Evolutionary conservation across 2,329 filamentous ascomycete genomes (phyloP), one percentile per base, ranked within the genome.

Genomic region (Fusarium nematophilum): DNA sequence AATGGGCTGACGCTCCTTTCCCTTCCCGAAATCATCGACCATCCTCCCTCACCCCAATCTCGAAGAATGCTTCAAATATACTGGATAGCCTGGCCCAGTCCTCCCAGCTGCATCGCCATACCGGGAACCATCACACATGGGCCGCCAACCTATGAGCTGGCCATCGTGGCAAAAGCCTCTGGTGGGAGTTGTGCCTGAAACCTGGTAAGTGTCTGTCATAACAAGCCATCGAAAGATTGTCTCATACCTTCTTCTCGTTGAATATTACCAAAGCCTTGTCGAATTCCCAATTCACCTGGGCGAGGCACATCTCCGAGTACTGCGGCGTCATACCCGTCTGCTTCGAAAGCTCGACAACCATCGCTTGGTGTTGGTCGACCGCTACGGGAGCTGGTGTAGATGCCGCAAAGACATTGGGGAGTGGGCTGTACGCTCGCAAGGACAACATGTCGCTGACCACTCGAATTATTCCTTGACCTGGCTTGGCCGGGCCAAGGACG

Each of bases 401-500:
- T 18, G 70, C 60, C 15, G 73, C 70, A 62, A 76, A 76, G 48
- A 79, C 72, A 46, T 78, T 75, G 14, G 83, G 81, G 13, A 86
- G 72, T 9, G 81, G 70, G 23, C 75, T 81, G 72, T 87, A 93
- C 6, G 88, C 86, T 62, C 90, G 86, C 43, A 96, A 77, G 11
- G 86, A 87, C 31, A 96, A 80, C 77, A 93, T 86, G 73, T 97
- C 93, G 72, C 86, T 93, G 62, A 93, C 82, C 30, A 97, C 90
- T 40, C 92, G 85, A 50, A 96, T 85, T 2, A 79, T 83, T 14
- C 86, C 85, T 38, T 82, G 79, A 5, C 86, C 82, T 1, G 86
- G 85, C 27, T 82, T 83, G 26, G 90, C 91, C 1, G 92, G 92
- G 0, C 91, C 91, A 14, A 96, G 81, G 33, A 93, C 79, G 71